Conservation (phyloP, 2,329 filamentous ascomycete genomes). For the Parascedosporium putredinis region DNA sequence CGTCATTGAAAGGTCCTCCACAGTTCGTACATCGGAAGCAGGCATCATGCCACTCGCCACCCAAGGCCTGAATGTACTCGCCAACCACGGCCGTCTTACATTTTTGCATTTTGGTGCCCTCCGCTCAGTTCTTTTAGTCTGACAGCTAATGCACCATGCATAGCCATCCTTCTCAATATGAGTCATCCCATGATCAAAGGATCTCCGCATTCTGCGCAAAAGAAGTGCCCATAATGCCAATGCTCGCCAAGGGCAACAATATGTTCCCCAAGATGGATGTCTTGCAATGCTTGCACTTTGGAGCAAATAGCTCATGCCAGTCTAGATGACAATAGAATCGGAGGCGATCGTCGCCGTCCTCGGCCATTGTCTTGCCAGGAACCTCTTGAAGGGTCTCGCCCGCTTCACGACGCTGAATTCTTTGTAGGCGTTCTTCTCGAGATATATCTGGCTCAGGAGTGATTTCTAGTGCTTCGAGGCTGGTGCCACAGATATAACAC, state of each 20-base stretch:
- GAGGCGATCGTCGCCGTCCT: slow-evolving; percentile 62
- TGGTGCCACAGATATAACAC: slow-evolving; percentile 78
- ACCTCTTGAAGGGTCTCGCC: slow-evolving; percentile 52
- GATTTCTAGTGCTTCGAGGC: slow-evolving; percentile 90
- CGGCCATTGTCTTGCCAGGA: slow-evolving; percentile 52
- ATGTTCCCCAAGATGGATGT: slow-evolving; percentile 95
- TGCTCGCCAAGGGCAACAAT: slow-evolving; percentile 88
- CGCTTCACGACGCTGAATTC: slow-evolving; percentile 52
- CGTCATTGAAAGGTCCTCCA: slow-evolving; percentile 50
- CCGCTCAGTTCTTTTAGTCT: slow-evolving; percentile 82
- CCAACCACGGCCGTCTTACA: slow-evolving; percentile 81
- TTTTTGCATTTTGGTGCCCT: slow-evolving; percentile 80
- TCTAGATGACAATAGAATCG: slow-evolving; percentile 98
- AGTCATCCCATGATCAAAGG: slow-evolving; percentile 63
- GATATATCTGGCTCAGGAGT: slow-evolving; percentile 76
- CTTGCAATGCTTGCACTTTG: slow-evolving; percentile 89
- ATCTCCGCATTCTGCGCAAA: slow-evolving; percentile 96
- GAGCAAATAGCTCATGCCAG: slow-evolving; percentile 90
- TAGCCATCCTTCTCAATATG: slow-evolving; percentile 93
- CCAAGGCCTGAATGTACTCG: slow-evolving; percentile 79
- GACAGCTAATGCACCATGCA: slow-evolving; percentile 90
- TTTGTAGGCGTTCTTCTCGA: slow-evolving; percentile 59
- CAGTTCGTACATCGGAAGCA: slow-evolving; percentile 76
- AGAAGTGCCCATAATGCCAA: slow-evolving; percentile 97
- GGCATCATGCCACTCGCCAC: slow-evolving; percentile 83